A percentile compares a stretch with the other conserved stretches of the same genome.
phyloP scores from a whole-genome alignment of 2,329 filamentous ascomycete species.

The Clarireedia monteithiana region DNA sequence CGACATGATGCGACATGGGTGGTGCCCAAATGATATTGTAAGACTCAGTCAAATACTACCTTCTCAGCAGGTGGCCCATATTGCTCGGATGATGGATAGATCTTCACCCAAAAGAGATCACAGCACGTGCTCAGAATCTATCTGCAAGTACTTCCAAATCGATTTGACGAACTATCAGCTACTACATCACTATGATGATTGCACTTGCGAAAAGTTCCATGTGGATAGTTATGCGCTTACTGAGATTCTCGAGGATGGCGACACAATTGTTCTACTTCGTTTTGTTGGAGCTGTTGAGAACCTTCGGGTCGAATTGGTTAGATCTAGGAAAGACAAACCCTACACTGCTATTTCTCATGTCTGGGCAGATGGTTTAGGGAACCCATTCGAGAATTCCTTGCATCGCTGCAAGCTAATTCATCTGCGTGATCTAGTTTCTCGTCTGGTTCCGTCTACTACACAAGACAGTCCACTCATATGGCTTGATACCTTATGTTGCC shows the following conservation, averaged over 20 bases:
- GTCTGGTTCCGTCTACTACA: too few species aligned
- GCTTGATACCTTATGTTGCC: slow-evolving; percentile 33
- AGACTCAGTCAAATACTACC: slow-evolving; percentile 6
- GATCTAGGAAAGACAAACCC: slow-evolving; percentile 15
- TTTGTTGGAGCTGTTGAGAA: slow-evolving; percentile 13
- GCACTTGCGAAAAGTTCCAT: slow-evolving; percentile 17
- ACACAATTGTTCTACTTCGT: slow-evolving; percentile 12
- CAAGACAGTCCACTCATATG: slow-evolving; percentile 21
- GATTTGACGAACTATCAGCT: slow-evolving; percentile 25
- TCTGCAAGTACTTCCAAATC: slow-evolving; percentile 29
- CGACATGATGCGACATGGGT: slow-evolving; percentile 26
- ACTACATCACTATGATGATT: slow-evolving; percentile 18
- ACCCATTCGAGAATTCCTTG: slow-evolving; percentile 25
- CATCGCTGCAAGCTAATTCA: slow-evolving; percentile 17
- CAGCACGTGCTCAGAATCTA: slow-evolving; percentile 19
- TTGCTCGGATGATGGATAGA: slow-evolving; percentile 21
- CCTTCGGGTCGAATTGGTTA: slow-evolving; percentile 20
- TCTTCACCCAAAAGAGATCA: slow-evolving; percentile 26
- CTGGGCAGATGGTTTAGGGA: slow-evolving; percentile 33
- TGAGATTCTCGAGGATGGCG: slow-evolving; percentile 16
- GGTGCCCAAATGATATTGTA: slow-evolving; percentile 30
- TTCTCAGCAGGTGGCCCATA: slow-evolving; percentile 19
- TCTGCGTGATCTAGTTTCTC: slow-evolving; percentile 3
- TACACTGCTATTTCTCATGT: slow-evolving; percentile 13
- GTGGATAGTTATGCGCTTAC: slow-evolving; percentile 3